phyloP scores from a whole-genome alignment of 2,329 filamentous ascomycete genomes.

The Dothiorella sarmentorum region DNA sequence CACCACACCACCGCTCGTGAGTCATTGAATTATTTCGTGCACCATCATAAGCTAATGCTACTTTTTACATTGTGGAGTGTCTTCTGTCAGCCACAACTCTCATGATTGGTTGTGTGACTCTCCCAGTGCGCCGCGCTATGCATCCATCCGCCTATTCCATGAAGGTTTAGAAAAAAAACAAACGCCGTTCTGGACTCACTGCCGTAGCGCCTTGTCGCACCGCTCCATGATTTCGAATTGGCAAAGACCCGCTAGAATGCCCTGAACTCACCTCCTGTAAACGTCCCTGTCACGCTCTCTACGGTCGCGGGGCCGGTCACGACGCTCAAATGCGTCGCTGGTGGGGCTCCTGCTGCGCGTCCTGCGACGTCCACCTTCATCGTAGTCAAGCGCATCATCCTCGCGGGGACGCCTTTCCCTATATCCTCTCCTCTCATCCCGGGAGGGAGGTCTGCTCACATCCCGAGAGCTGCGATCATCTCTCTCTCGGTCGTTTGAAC shows the following conservation, averaged over 20 bases:
- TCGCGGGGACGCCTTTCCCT: conserved; percentile 22
- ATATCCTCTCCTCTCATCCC: conserved; percentile 33
- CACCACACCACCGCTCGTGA: neutral
- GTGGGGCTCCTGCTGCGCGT: conserved; percentile 34
- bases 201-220: neutral
- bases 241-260: neutral
- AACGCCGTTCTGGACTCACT: neutral
- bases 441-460: conserved; percentile 28
- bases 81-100: neutral
- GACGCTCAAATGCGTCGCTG: conserved; percentile 26
- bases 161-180: neutral
- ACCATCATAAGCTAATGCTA: neutral
- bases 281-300: conserved; percentile 13
- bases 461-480: conserved; percentile 31
- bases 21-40: neutral
- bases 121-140: conserved; percentile 15
- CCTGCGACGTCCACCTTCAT: conserved; percentile 30
- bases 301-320: conserved; percentile 24
- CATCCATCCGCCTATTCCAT: conserved; percentile 11
- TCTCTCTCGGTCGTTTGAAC: conserved; percentile 29
- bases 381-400: conserved; percentile 24
- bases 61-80: neutral
- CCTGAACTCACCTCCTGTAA: conserved; percentile 8
- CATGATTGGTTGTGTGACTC: neutral
- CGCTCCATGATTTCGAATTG: neutral